phyloP scores from a whole-genome alignment of 306 rosid species.

The Trifolium dubium region DNA sequence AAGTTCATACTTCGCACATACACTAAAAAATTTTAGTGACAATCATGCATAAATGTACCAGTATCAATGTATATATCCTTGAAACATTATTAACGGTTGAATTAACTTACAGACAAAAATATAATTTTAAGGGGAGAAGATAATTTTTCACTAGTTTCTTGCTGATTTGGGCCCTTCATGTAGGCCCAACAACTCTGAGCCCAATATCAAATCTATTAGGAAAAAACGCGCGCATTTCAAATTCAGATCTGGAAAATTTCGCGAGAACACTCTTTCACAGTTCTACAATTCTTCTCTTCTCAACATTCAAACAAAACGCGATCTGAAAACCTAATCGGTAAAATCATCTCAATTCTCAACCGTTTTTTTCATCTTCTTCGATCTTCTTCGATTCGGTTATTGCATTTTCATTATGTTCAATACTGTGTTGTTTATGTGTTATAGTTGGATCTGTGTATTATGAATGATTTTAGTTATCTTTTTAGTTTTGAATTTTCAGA shows the following conservation, averaged over 20 bases:
- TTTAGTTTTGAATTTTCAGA: neutral
- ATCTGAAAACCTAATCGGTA: slow-evolving; percentile 2
- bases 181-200: no score
- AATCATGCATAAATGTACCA: no score
- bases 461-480: neutral
- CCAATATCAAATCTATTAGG: neutral
- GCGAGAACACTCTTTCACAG: neutral
- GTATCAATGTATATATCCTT: no score
- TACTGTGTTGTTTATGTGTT: slow-evolving; percentile 8
- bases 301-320: slow-evolving; percentile 1
- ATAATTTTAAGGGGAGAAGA: no score
- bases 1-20: no score
- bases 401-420: slow-evolving; percentile 16
- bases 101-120: no score
- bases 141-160: no score
- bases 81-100: no score
- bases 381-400: neutral
- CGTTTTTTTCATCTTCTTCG: neutral
- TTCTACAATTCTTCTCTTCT: slow-evolving; percentile 1
- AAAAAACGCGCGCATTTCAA: neutral
- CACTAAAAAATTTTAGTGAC: no score
- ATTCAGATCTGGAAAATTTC: neutral
- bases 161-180: no score
- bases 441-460: neutral
- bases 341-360: neutral